A percentile compares a stretch with the other conserved stretches of the same genome.
Conservation (phyloP, 2,329 filamentous ascomycete species). For the Talaromyces piceae region DNA sequence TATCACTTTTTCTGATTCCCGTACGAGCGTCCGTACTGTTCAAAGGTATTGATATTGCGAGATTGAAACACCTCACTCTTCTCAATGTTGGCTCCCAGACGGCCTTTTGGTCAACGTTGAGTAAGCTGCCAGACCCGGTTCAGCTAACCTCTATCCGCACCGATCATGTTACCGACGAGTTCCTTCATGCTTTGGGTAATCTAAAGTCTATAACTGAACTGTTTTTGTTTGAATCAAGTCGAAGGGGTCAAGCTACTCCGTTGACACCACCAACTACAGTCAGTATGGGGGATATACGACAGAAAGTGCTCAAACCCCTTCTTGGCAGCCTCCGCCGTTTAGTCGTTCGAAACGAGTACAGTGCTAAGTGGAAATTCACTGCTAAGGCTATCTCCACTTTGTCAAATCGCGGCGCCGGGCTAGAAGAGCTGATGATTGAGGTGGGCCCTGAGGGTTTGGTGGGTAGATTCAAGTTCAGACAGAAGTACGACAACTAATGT, state of each 20-base stretch:
- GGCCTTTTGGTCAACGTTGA: constrained; percentile 52
- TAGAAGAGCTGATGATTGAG: constrained; percentile 18
- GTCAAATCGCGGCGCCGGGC: constrained; percentile 11
- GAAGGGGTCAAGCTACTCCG: constrained; percentile 43
- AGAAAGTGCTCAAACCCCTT: constrained; percentile 52
- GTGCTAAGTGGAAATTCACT: constrained; percentile 46
- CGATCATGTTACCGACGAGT: constrained; percentile 50
- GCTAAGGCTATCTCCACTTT: constrained; percentile 13
- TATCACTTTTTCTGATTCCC: constrained; percentile 54
- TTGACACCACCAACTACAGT: constrained; percentile 46
- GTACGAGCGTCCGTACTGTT: constrained; percentile 52
- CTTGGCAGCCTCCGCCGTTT: constrained; percentile 47
- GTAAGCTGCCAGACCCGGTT: constrained; percentile 50
- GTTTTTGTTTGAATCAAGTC: constrained; percentile 52
- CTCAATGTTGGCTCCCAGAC: constrained; percentile 58
- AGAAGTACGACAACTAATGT: background rate
- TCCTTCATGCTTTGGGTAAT: constrained; percentile 44
- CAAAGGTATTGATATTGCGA: constrained; percentile 50
- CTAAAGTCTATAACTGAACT: constrained; percentile 51
- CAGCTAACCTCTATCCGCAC: constrained; percentile 54
- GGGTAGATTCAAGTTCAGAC: constrained; percentile 6
- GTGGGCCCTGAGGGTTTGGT: constrained; percentile 17
- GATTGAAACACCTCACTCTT: constrained; percentile 51
- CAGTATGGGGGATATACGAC: constrained; percentile 53
- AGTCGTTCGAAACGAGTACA: constrained; percentile 53